Base-by-base conservation (phyloP, 2,329 filamentous ascomycete genomes). In the Aspergillus sp. region DNA sequence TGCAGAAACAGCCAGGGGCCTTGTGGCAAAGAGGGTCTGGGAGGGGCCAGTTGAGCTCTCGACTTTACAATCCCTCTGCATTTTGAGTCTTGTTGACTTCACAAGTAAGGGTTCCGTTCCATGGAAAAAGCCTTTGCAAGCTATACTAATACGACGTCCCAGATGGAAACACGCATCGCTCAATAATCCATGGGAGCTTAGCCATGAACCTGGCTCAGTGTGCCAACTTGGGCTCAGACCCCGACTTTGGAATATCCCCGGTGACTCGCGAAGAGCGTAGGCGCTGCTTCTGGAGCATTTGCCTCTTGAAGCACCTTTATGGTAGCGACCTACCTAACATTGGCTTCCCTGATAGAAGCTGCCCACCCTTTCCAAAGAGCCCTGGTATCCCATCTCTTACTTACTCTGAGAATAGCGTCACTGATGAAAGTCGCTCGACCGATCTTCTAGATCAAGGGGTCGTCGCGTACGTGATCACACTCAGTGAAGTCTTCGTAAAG, bases 401-500 rank as follows among this genome's bases (percentile, higher is more conserved):
- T 6, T 53, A 57, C 28, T 58, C 59, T 8, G 54, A 50, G 7
- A 51, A 47, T 10, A 19, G 19, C 19, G 42, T 53, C 32, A 44
- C 46, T 3, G 48, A 56, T 7, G 61, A 55, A 39, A 43, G 48
- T 39, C 46, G 60, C 29, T 53, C 55, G 48, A 61, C 55, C 26
- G 57, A 63, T 35, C 68, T 58, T 48, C 56, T 48, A 46, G 64
- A 67, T 30, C 62, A 65, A 46, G 73, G 72, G 2, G 73, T 78
- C 26, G 56, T 74, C 6, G 66, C 69, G 3, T 77, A 75, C 51
- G 68, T 70, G 1, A 68, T 70, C 52, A 62, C 70, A 47, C 57
- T 77, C 6, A 73, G 70, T 41, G 69, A 75, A 45, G 69, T 71
- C 1, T 78, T 75, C 65, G 69, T 70, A 36, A 72, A 71, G 50